Base-by-base conservation (phyloP, 2,329 filamentous ascomycete species). In the Endocalyx cinctus region DNA sequence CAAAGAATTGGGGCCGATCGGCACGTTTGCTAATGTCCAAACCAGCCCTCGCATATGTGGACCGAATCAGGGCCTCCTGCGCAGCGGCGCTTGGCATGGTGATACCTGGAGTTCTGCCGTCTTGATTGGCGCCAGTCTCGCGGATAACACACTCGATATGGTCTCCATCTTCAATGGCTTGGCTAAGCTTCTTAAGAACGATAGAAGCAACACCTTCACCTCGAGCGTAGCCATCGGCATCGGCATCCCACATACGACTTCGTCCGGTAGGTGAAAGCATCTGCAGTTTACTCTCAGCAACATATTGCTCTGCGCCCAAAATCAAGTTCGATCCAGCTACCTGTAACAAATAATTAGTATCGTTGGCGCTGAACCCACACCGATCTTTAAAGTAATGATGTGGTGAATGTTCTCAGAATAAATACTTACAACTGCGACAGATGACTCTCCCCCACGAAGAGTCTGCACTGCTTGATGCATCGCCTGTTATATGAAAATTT, bases 151-250 rank as follows among this genome's bases (percentile, higher is more conserved):
- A 19, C 11, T 28, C 35, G 13, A 70, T 57, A 0, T 54, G 53
- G 43, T 78, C 67, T 0, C 64, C 62, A 26, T 72, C 70, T 4
- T 48, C 45, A 0, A 75, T 19, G 1, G 74, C 73, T 17, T 62
- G 52, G 2, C 57, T 51, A 0, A 75, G 48, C 5, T 51, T 59
- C 52, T 77, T 77, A 0, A 78, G 40, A 3, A 74, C 47, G 0
- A 78, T 43, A 0, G 59, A 46, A 0, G 48, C 66, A 4, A 63
- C 51, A 1, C 66, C 73, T 37, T 79, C 74, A 2, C 64, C 71
- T 4, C 72, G 58, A 7, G 64, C 71, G 42, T 77, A 79, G 0
- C 74, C 75, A 39, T 70, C 62, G 1, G 64, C 71, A 4, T 48
- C 47, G 2, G 52, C 42, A 36, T 70, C 67, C 23, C 62, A 67